Conservation (phyloP, 169 alveolate species). For the Babesia divergens region DNA sequence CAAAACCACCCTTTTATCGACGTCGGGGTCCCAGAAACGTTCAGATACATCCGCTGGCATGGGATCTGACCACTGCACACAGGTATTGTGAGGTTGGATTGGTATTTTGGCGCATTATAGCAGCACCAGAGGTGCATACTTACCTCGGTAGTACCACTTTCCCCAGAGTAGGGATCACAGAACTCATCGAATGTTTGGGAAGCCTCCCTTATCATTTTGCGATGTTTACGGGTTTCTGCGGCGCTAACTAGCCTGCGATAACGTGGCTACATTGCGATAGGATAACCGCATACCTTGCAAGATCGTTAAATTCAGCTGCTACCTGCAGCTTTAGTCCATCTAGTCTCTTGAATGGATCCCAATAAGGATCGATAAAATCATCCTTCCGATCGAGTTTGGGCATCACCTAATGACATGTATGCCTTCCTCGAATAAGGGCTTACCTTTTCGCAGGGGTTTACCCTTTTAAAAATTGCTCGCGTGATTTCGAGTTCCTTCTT, state of each 20-base stretch:
- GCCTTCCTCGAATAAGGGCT: neutral
- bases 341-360: slow-evolving; percentile 79
- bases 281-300: slow-evolving; percentile 38
- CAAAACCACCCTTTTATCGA: slow-evolving; percentile 62
- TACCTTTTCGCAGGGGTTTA: slow-evolving; percentile 40
- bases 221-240: slow-evolving; percentile 64
- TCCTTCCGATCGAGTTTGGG: slow-evolving; percentile 53
- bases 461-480: slow-evolving; percentile 64
- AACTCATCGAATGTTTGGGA: slow-evolving; percentile 51
- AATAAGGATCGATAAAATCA: slow-evolving; percentile 74
- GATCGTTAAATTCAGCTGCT: slow-evolving; percentile 75
- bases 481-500: slow-evolving; percentile 66
- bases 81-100: too few species aligned
- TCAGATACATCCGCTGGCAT: slow-evolving; percentile 51
- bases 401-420: slow-evolving; percentile 11
- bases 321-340: slow-evolving; percentile 72
- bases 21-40: slow-evolving; percentile 79
- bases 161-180: slow-evolving; percentile 50
- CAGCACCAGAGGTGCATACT: too few species aligned
- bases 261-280: neutral
- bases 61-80: slow-evolving; percentile 11
- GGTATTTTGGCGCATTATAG: too few species aligned
- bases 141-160: slow-evolving; percentile 21
- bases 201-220: slow-evolving; percentile 53
- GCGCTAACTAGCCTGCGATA: slow-evolving; percentile 49